A percentile compares a stretch with the other conserved stretches of the same genome.
Conservation (phyloP, 371 early-diverging fungal genomes). For the Chytridium lagenaria region DNA sequence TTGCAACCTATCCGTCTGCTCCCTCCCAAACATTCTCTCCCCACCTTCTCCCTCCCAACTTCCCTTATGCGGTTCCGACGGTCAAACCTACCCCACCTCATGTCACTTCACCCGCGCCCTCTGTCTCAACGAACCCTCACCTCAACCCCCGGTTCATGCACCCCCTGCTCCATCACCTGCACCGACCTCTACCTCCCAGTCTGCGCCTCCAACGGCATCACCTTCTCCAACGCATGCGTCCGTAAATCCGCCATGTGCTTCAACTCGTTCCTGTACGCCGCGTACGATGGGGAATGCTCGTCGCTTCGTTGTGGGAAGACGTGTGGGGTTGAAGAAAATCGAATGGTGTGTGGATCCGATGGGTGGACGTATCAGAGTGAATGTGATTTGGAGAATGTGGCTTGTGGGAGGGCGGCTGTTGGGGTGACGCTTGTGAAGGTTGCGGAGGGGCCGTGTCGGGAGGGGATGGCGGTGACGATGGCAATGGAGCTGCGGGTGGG, state of each 20-base stretch:
- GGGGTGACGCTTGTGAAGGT: neutral
- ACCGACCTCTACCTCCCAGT: neutral
- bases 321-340: neutral
- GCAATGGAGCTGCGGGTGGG: neutral
- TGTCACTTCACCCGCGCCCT: neutral
- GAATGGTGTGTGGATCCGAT: neutral
- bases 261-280: neutral
- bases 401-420: neutral
- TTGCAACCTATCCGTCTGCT: too few species aligned
- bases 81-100: neutral
- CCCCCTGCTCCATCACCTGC: neutral
- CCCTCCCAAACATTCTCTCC: too few species aligned
- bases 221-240: neutral
- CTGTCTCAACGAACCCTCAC: slow-evolving; percentile 1
- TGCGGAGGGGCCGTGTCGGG: neutral
- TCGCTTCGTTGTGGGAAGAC: neutral
- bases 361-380: neutral
- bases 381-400: neutral
- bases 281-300: neutral
- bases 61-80: neutral
- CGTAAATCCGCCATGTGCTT: neutral
- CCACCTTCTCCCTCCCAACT: too few species aligned
- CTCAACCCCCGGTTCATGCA: neutral
- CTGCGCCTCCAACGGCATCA: neutral
- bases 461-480: neutral